phyloP scores from a whole-genome alignment of 805 yeast genomes.

The Zygosaccharomyces kombuchaensis region DNA sequence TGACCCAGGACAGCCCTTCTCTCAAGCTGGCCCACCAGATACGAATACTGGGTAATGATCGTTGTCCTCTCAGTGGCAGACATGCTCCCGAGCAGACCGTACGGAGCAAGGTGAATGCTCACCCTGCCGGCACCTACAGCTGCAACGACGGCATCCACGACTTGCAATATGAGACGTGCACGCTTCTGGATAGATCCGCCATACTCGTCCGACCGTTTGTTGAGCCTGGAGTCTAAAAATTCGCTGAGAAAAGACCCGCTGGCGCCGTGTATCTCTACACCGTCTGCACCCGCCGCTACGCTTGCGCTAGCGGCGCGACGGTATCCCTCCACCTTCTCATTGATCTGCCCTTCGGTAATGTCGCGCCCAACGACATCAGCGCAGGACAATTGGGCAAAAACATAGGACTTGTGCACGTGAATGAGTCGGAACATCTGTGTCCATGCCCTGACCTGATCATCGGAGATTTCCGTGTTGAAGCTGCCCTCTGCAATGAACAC shows the following conservation, averaged over 20 bases:
- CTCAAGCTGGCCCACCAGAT: slow-evolving; percentile 41
- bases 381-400: slow-evolving; percentile 51
- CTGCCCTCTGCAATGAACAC: slow-evolving; percentile 57
- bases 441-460: slow-evolving; percentile 44
- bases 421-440: slow-evolving; percentile 48
- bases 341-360: slow-evolving; percentile 35
- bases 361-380: slow-evolving; percentile 33
- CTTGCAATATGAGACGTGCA: slow-evolving; percentile 41
- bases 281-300: slow-evolving; percentile 43
- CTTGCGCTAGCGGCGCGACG: slow-evolving; percentile 41
- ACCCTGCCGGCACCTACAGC: slow-evolving; percentile 49
- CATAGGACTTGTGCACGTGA: slow-evolving; percentile 45
- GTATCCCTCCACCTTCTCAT: slow-evolving; percentile 39
- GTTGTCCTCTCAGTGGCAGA: slow-evolving; percentile 35
- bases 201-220: slow-evolving; percentile 47
- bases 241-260: slow-evolving; percentile 58
- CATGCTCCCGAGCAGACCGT: slow-evolving; percentile 37
- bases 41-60: slow-evolving; percentile 39
- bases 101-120: slow-evolving; percentile 47
- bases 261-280: slow-evolving; percentile 63
- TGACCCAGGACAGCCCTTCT: slow-evolving; percentile 36
- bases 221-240: slow-evolving; percentile 45
- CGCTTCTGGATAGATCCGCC: slow-evolving; percentile 51
- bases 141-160: slow-evolving; percentile 45
- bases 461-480: slow-evolving; percentile 38